Evolutionary conservation across 1,284 basidiomycete species (phyloP).

Genomic region (Ustilago cynodontis): DNA sequence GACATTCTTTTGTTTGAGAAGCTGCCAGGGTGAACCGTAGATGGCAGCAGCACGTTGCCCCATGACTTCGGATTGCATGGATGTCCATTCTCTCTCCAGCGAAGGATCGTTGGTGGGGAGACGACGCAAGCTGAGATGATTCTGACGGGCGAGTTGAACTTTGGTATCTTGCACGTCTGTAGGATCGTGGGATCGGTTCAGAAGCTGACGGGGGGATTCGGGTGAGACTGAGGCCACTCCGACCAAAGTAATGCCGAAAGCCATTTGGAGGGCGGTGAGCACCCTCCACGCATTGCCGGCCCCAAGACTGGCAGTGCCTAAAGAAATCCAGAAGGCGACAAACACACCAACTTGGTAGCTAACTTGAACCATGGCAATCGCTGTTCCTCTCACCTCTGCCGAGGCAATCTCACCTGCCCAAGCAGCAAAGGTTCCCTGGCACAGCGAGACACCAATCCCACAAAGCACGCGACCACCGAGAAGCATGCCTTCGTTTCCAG

Average conservation of each 20-base stretch:
- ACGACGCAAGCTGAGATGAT: not conserved
- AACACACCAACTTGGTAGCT: not conserved
- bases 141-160: not conserved
- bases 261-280: not conserved
- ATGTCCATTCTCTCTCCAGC: not conserved
- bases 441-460: not conserved
- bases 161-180: not conserved
- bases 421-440: not conserved
- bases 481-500: constrained; percentile 1
- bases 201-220: not conserved
- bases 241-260: not conserved
- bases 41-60: not conserved
- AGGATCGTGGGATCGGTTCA: not conserved
- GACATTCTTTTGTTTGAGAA: not conserved
- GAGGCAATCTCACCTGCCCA: not conserved
- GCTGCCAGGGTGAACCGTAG: not conserved
- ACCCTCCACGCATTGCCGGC: not conserved
- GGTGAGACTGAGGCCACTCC: not conserved
- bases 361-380: not conserved
- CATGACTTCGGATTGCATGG: not conserved
- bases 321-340: not conserved
- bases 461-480: not conserved
- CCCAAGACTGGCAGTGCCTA: not conserved
- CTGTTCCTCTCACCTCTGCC: not conserved
- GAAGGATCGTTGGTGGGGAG: not conserved